Base-by-base conservation (phyloP, 176 grass and related monocot genomes). In the Zoysia pacifica region DNA sequence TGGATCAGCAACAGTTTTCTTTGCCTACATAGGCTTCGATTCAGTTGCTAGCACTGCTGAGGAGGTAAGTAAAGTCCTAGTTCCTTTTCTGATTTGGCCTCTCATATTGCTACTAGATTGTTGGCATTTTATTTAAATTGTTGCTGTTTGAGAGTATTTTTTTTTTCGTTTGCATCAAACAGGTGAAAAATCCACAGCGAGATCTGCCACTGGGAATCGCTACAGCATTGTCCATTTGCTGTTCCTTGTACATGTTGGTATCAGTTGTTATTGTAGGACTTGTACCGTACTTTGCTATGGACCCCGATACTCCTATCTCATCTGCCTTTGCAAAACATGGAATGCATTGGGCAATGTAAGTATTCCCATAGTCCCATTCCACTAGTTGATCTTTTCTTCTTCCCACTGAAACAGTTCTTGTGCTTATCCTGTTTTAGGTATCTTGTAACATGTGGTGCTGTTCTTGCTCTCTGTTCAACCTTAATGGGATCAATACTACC, bases 241-340 rank as follows among this genome's bases (percentile, higher is more conserved):
- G 90, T 78, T 62, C 91, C 59, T 82, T 96, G 46, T 96, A 96
- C 68, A 96, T 96, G 93, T 43, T 92, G 79, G 87, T 96, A 59
- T 96, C 93, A 55, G 16, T 83, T 81, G 93, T 96, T 16, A 92
- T 92, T 46, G 93, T 96, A 42, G 93, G 93, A 46, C 69, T 96
- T 53, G 93, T 96, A 51, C 93, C 93, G 52, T 96, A 92, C 71
- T 96, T 92, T 80, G 86, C 86, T 41, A 96, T 96, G 93, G 93
- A 96, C 62, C 93, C 83, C 44, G 90, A 96, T 74, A 96, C 93
- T 12, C 93, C 93, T 60, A 96, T 96, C 63, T 96, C 93, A 9
- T 85, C 87, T 5, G 93, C 90, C 60, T 96, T 96, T 55, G 76
- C 84, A 20, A 85, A 45, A 77, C 79, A 93, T 79, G 93, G 85